These are phyloP conservation scores for Wickerhamomyces chaumierensis DNA, from an alignment of 805 yeast species.

Conservation along the genomic window DNA sequence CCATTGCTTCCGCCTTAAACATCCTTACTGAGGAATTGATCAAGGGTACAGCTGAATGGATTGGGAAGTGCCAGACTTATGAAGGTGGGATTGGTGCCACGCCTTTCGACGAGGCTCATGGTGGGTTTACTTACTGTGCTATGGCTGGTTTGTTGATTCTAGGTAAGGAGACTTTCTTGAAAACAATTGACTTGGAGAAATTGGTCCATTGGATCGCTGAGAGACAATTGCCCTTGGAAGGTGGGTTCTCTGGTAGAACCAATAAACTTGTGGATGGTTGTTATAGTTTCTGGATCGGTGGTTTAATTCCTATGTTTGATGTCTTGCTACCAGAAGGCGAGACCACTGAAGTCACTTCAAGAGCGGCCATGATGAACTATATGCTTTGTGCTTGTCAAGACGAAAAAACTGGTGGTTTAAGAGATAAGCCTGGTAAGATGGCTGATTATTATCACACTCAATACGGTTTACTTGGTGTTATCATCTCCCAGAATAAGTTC, in stretches of 20 bases:
- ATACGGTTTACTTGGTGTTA: constrained; percentile 69
- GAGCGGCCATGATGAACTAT: constrained; percentile 52
- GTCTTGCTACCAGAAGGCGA: constrained; percentile 24
- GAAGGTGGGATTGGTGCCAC: constrained; percentile 94
- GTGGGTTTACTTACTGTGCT: constrained; percentile 93
- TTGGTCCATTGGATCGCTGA: constrained; percentile 57
- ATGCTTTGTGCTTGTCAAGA: constrained; percentile 69
- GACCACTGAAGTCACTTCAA: constrained; percentile 28
- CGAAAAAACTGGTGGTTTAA: constrained; percentile 52
- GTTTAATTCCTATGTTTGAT: constrained; percentile 53
- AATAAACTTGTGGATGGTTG: constrained; percentile 95
- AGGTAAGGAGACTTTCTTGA: constrained; percentile 22
- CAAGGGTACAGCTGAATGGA: constrained; percentile 44
- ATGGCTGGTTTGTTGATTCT: constrained; percentile 48
- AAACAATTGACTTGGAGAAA: constrained; percentile 32
- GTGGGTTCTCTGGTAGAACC: constrained; percentile 83
- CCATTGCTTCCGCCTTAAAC: constrained; percentile 53
- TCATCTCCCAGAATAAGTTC: constrained; percentile 14
- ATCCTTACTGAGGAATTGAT: constrained; percentile 51
- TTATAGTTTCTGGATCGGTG: constrained; percentile 94
- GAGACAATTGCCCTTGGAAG: constrained; percentile 66
- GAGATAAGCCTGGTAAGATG: constrained; percentile 75
- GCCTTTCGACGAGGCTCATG: constrained; percentile 86
- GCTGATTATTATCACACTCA: constrained; percentile 91
- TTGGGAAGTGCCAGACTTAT: constrained; percentile 67